Conservation (phyloP, 129 eudicot genomes). For the Dittrichia graveolens region DNA sequence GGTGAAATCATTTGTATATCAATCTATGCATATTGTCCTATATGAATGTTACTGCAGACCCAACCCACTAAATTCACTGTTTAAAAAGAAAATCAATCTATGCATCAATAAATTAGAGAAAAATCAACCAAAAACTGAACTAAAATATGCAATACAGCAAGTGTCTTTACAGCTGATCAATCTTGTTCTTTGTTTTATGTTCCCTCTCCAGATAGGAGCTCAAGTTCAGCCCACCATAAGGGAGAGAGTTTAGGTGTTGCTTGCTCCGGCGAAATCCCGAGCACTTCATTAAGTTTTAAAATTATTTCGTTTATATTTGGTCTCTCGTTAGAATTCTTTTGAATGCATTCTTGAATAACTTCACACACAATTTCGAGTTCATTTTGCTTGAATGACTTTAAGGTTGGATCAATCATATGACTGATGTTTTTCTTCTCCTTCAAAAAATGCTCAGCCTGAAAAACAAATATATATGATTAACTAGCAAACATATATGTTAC, state of each 20-base stretch:
- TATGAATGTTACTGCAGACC: too few relatives aligned
- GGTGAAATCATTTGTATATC: too few relatives aligned
- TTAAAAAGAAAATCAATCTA: too few relatives aligned
- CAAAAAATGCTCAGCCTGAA: conserved; percentile 56
- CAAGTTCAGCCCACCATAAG: conserved; percentile 97
- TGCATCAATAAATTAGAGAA: not conserved
- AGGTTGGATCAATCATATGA: conserved; percentile 58
- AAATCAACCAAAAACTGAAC: not conserved
- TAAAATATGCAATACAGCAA: not conserved
- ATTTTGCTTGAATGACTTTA: conserved; percentile 51
- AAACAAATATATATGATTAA: not conserved
- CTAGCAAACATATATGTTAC: not conserved
- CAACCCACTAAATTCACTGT: too few relatives aligned
- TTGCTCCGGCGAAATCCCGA: conserved; percentile 65
- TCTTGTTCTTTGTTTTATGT: conserved; percentile 32
- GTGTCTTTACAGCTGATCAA: not conserved
- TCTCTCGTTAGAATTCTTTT: conserved; percentile 52
- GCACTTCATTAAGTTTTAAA: conserved; percentile 46
- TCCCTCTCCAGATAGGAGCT: conserved; percentile 71
- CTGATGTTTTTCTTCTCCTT: conserved; percentile 42
- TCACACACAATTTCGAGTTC: conserved; percentile 69
- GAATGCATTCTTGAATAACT: conserved; percentile 62
- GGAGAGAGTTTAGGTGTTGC: conserved; percentile 85
- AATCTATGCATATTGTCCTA: too few relatives aligned
- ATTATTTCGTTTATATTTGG: conserved; percentile 56